Evolutionary conservation across 2,329 filamentous ascomycete genomes (phyloP).

Genomic region (Ascosphaera aggregata): DNA sequence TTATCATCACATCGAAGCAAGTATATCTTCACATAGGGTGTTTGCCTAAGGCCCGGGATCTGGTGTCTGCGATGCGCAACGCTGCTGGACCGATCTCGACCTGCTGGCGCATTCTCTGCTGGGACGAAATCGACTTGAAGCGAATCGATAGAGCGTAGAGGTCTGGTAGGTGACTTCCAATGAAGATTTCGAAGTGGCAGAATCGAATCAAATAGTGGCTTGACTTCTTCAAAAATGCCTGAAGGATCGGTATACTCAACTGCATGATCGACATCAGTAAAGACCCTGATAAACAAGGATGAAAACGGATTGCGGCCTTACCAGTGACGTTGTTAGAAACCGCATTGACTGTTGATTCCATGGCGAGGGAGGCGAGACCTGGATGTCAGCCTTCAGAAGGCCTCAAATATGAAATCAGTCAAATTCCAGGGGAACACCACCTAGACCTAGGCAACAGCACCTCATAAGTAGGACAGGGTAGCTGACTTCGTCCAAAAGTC

Average conservation of each 20-base stretch:
- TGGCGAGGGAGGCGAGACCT: slow-evolving; percentile 4
- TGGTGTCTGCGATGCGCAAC: slow-evolving; percentile 52
- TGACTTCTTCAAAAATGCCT: slow-evolving; percentile 62
- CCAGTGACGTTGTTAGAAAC: slow-evolving; percentile 54
- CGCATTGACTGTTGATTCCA: slow-evolving; percentile 22
- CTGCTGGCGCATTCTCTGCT: slow-evolving; percentile 22
- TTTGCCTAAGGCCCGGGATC: slow-evolving; percentile 78
- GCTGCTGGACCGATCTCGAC: slow-evolving; percentile 14
- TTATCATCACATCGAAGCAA: slow-evolving; percentile 87
- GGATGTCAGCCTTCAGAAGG: not conserved
- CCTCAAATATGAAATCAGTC: not conserved
- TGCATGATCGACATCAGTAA: slow-evolving; percentile 13
- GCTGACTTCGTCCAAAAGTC: no score
- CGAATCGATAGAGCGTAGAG: slow-evolving; percentile 77
- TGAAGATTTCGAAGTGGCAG: slow-evolving; percentile 79
- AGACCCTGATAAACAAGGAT: not conserved
- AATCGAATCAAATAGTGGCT: slow-evolving; percentile 51
- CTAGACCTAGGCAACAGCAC: no score
- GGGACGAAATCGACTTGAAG: slow-evolving; percentile 76
- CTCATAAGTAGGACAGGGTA: no score
- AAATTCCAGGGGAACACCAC: not conserved
- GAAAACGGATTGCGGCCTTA: slow-evolving; percentile 14
- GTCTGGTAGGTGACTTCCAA: slow-evolving; percentile 87
- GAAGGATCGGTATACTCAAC: slow-evolving; percentile 95
- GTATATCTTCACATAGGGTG: slow-evolving; percentile 80